phyloP scores from a whole-genome alignment of 2,329 filamentous ascomycete genomes.

The Cordyceps javanica region DNA sequence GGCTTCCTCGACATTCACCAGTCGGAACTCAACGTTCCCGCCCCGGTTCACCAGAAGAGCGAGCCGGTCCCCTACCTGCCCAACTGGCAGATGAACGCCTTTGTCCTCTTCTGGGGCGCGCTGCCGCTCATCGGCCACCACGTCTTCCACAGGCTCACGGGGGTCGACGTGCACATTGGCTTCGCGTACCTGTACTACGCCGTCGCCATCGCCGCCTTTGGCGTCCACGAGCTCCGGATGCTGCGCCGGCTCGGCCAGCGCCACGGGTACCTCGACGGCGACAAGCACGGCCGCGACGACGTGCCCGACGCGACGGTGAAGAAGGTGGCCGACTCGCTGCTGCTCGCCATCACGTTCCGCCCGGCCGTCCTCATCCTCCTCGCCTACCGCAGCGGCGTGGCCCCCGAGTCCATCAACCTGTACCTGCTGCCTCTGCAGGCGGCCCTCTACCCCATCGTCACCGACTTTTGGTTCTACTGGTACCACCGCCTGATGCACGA shows the following conservation, averaged over 20 bases:
- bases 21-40: constrained; percentile 8
- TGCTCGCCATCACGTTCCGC: constrained; percentile 18
- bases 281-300: constrained; percentile 27
- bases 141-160: constrained; percentile 9
- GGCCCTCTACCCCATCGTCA: constrained; percentile 28
- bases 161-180: constrained; percentile 9
- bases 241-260: constrained; percentile 26
- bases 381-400: constrained; percentile 16
- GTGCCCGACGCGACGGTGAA: constrained; percentile 27
- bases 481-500: constrained; percentile 38
- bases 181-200: constrained; percentile 21
- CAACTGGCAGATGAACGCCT: constrained; percentile 24
- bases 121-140: constrained; percentile 21
- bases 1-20: constrained; percentile 17
- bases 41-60: constrained; percentile 26
- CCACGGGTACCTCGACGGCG: constrained; percentile 22
- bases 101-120: constrained; percentile 26
- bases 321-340: constrained; percentile 21
- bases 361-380: constrained; percentile 20
- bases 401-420: constrained; percentile 18
- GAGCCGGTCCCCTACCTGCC: constrained; percentile 27
- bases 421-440: constrained; percentile 25
- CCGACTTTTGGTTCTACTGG: constrained; percentile 37
- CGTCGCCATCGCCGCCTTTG: constrained; percentile 23
- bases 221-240: constrained; percentile 22